These are phyloP conservation scores for Lactarius sp. DNA, from an alignment of 768 basidiomycete species.

Conservation along the genomic window DNA sequence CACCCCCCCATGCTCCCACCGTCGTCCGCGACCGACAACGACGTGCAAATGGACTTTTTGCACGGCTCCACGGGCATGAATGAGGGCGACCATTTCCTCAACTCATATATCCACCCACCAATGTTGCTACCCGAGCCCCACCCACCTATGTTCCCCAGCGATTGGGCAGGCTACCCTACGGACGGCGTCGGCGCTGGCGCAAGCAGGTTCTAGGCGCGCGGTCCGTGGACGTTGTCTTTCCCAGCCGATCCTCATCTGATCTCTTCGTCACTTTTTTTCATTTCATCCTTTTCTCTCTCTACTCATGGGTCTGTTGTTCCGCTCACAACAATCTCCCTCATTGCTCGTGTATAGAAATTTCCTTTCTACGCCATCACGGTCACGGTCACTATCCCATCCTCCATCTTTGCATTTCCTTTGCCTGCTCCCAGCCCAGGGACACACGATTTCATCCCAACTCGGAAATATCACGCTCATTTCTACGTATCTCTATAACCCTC, in stretches of 20 bases:
- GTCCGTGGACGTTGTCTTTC: conserved; percentile 11
- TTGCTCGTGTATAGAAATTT: conserved; percentile 23
- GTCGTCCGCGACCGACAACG: conserved; percentile 34
- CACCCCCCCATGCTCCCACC: conserved; percentile 67
- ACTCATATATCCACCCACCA: conserved; percentile 50
- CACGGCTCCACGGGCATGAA: conserved; percentile 59
- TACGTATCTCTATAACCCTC: neutral
- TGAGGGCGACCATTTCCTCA: conserved; percentile 55
- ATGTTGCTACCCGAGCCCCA: conserved; percentile 46
- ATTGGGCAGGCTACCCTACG: conserved; percentile 29
- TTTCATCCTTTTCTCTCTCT: conserved; percentile 9
- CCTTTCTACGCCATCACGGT: conserved; percentile 13
- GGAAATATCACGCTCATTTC: conserved; percentile 1
- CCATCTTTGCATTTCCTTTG: neutral
- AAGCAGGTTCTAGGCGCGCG: conserved; percentile 34
- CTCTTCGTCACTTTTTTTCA: neutral
- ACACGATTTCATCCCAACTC: conserved; percentile 5
- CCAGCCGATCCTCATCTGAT: neutral
- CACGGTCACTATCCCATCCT: conserved; percentile 13
- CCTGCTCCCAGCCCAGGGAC: neutral
- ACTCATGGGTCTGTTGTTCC: conserved; percentile 15
- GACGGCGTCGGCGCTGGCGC: conserved; percentile 26
- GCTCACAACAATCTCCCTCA: conserved; percentile 12
- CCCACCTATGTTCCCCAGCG: conserved; percentile 36
- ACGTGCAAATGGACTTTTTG: conserved; percentile 68